phyloP scores from a whole-genome alignment of 176 grass and related monocot species.

The Melocanna baccifera region DNA sequence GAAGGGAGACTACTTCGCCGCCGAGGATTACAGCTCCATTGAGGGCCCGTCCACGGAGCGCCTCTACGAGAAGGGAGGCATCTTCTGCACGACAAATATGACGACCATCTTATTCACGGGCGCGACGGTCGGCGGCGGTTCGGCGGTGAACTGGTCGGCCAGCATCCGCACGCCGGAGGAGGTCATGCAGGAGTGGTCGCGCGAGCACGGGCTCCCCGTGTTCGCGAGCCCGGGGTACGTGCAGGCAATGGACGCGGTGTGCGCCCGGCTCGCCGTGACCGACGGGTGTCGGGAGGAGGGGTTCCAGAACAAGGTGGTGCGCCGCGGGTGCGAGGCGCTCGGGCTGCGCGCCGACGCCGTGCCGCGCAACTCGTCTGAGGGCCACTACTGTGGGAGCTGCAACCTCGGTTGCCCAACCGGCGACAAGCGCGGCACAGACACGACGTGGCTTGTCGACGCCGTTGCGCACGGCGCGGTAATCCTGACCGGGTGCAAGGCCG shows the following conservation, averaged over 20 bases:
- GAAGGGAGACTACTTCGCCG: conserved; percentile 79
- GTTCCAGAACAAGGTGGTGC: conserved; percentile 76
- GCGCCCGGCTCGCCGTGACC: conserved; percentile 56
- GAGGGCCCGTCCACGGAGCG: conserved; percentile 69
- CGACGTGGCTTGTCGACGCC: conserved; percentile 88
- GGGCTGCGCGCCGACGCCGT: conserved; percentile 57
- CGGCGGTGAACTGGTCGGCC: conserved; percentile 94
- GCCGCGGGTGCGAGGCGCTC: conserved; percentile 65
- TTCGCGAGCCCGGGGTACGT: conserved; percentile 44
- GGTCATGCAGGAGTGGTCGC: conserved; percentile 66
- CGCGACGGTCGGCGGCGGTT: conserved; percentile 80
- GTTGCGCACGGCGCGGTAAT: conserved; percentile 55
- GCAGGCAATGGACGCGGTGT: conserved; percentile 73
- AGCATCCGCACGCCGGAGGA: conserved; percentile 66
- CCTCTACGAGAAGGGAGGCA: conserved; percentile 60
- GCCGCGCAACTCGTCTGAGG: conserved; percentile 66
- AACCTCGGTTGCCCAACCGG: conserved; percentile 62
- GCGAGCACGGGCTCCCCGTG: conserved; percentile 46
- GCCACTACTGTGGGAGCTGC: conserved; percentile 75
- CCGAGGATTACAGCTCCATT: conserved; percentile 65
- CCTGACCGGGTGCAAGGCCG: conserved; percentile 72
- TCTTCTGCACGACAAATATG: conserved; percentile 52
- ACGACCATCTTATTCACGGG: conserved; percentile 59
- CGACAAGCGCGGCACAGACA: conserved; percentile 79
- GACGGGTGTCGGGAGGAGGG: conserved; percentile 58